Evolutionary conservation across 202 grass and related monocot species (phyloP).

Genomic region (Bolboschoenoplectus hybrid): DNA sequence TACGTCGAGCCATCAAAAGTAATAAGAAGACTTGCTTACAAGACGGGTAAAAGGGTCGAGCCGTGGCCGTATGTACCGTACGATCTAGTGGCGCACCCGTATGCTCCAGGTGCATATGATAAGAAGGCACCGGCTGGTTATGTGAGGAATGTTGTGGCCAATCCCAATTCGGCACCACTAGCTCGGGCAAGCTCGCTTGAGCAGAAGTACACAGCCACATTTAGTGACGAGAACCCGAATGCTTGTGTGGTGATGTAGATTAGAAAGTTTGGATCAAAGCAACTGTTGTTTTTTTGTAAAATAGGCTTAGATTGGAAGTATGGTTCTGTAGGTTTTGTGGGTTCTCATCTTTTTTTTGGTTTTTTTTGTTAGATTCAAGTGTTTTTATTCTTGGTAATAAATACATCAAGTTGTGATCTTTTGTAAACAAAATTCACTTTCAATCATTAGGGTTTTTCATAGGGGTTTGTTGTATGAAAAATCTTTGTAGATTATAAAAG

Average conservation of each 20-base stretch:
- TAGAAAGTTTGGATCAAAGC: background rate
- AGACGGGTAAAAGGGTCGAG: conserved; percentile 54
- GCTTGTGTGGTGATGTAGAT: conserved; percentile 45
- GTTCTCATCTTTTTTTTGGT: background rate
- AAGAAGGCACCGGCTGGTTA: conserved; percentile 56
- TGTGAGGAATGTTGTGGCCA: conserved; percentile 42
- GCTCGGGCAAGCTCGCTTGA: conserved; percentile 47
- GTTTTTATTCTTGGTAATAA: background rate
- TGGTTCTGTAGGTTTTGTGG: background rate
- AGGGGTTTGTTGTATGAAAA: background rate
- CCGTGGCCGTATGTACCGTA: conserved; percentile 55
- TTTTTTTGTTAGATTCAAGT: background rate
- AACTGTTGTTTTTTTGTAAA: conserved; percentile 16
- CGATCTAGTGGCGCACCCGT: conserved; percentile 43
- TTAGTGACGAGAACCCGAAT: conserved; percentile 60
- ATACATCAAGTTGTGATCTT: background rate
- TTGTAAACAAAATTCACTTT: background rate
- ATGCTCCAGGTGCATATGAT: conserved; percentile 53
- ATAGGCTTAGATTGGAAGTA: background rate
- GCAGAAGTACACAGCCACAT: conserved; percentile 44
- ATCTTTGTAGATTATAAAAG: background rate
- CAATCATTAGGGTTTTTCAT: background rate
- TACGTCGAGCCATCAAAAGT: conserved; percentile 48
- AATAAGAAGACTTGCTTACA: conserved; percentile 42
- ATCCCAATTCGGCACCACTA: conserved; percentile 44